A percentile compares a stretch with the other conserved stretches of the same genome.
phyloP scores from a whole-genome alignment of 805 yeast genomes.

The Metschnikowia lachancei region DNA sequence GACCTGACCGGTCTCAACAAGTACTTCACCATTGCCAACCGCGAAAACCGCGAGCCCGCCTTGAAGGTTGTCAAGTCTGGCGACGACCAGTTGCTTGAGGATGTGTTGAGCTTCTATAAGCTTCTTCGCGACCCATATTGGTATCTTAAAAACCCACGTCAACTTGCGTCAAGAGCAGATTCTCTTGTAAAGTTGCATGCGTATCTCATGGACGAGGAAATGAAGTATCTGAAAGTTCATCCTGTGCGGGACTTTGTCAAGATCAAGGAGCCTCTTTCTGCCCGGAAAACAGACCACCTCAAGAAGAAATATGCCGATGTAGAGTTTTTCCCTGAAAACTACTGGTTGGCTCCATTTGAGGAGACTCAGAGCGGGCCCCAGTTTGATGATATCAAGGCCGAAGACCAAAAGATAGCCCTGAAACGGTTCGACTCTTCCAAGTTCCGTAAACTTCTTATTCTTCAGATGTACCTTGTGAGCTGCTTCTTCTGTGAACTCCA shows the following conservation, averaged over 20 bases:
- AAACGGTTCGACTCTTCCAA: conserved; percentile 28
- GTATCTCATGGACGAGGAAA: conserved; percentile 33
- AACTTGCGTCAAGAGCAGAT: conserved; percentile 23
- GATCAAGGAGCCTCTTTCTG: conserved; percentile 18
- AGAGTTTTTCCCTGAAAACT: conserved; percentile 36
- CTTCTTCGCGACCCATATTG: conserved; percentile 37
- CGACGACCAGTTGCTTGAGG: conserved; percentile 32
- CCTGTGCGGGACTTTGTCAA: conserved; percentile 21
- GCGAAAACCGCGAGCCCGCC: conserved; percentile 25
- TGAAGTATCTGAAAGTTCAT: conserved; percentile 17
- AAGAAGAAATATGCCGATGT: conserved; percentile 20
- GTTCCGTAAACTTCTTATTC: conserved; percentile 26
- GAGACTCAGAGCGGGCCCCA: conserved; percentile 17
- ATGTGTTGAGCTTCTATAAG: conserved; percentile 29
- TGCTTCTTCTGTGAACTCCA: conserved; percentile 32
- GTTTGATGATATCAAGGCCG: conserved; percentile 19
- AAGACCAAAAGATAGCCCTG: conserved; percentile 27
- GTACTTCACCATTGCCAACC: conserved; percentile 32
- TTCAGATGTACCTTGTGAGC: conserved; percentile 33
- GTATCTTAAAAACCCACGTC: conserved; percentile 25
- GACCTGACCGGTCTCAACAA: conserved; percentile 47
- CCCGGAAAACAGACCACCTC: conserved; percentile 18
- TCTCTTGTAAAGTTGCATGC: conserved; percentile 28
- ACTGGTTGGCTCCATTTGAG: conserved; percentile 35
- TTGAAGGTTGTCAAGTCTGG: conserved; percentile 18